Conservation (phyloP, 2,329 filamentous ascomycete genomes). For the Aciculosporium take region DNA sequence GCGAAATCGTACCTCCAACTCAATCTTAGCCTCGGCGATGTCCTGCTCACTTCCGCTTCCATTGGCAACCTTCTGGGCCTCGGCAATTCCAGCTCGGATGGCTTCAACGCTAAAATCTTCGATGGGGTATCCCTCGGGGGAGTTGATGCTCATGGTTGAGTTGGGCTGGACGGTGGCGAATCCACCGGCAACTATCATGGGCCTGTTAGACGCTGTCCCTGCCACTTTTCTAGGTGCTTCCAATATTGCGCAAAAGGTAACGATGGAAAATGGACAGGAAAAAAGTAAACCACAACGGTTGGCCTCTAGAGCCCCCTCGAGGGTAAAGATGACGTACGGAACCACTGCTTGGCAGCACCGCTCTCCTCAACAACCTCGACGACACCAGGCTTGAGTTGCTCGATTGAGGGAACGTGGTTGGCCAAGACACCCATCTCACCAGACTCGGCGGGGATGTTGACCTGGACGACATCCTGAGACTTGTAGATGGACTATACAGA, state of each 20-base stretch:
- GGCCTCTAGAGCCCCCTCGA: background rate
- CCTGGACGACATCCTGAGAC: constrained; percentile 66
- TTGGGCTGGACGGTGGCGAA: constrained; percentile 95
- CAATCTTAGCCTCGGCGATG: constrained; percentile 97
- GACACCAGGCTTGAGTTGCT: constrained; percentile 94
- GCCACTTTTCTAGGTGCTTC: background rate
- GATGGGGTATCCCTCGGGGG: constrained; percentile 83
- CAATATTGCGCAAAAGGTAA: background rate
- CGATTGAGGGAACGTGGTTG: constrained; percentile 96
- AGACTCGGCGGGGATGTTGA: constrained; percentile 96
- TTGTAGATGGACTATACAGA: constrained; percentile 50
- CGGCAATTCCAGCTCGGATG: constrained; percentile 76
- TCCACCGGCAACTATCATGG: constrained; percentile 67
- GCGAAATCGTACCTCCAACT: constrained; percentile 62
- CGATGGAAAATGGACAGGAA: background rate
- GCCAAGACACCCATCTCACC: constrained; percentile 99
- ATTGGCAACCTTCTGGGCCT: constrained; percentile 87
- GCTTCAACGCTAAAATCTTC: constrained; percentile 93
- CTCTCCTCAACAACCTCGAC: constrained; percentile 92
- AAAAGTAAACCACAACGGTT: background rate
- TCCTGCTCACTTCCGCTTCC: constrained; percentile 92
- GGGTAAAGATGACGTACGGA: constrained; percentile 52
- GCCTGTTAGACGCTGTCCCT: constrained; percentile 5
- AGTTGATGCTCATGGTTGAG: constrained; percentile 94
- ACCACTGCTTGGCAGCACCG: constrained; percentile 87